Base-by-base conservation (phyloP, 1,139 yeast species). In the Trichomonascaceae sp. region DNA sequence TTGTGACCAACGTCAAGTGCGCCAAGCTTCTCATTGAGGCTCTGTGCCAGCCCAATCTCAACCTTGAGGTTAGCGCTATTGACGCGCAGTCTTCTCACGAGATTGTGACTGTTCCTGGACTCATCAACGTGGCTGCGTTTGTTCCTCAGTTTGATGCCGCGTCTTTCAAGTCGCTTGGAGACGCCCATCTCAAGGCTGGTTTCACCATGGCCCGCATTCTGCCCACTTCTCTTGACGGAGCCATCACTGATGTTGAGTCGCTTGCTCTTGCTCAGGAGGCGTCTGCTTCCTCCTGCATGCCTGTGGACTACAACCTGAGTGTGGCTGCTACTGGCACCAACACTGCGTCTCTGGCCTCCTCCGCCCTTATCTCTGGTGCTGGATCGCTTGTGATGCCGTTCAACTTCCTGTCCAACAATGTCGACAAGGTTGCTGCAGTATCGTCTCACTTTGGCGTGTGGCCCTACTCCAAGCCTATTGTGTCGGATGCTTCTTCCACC, bases 21-120 rank as follows among this genome's bases (percentile, higher is more conserved):
- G 99, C 99, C 44, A 92, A 92, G 64, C 69, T 92, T 48, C 70
- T 92, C 61, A 78, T 89, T 47, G 97, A 89, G 64, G 98, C 98
- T 13, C 63, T 92, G 48, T 20, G 23, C 23, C 71, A 93, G 16
- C 70, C 93, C 64, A 56, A 64, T 39, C 64, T 67, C 49, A 47
- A 70, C 13, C 64, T 85, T 50, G 82, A 78, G 22, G 85, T 82
- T 35, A 57, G 80, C 34, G 72, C 74, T 51, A 67, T 76, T 53
- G 98, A 89, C 64, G 78, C 93, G 28, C 97, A 89, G 64, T 74
- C 95, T 29, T 80, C 93, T 32, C 93, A 85, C 60, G 71, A 74
- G 48, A 82, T 92, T 39, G 70, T 81, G 34, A 70, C 74, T 36
- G 61, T 87, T 42, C 96, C 97, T 29, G 96, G 97, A 45, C 68